These are phyloP conservation scores for Ampelomyces quisqualis DNA, from an alignment of 2,329 filamentous ascomycete genomes.

Conservation along the genomic window DNA sequence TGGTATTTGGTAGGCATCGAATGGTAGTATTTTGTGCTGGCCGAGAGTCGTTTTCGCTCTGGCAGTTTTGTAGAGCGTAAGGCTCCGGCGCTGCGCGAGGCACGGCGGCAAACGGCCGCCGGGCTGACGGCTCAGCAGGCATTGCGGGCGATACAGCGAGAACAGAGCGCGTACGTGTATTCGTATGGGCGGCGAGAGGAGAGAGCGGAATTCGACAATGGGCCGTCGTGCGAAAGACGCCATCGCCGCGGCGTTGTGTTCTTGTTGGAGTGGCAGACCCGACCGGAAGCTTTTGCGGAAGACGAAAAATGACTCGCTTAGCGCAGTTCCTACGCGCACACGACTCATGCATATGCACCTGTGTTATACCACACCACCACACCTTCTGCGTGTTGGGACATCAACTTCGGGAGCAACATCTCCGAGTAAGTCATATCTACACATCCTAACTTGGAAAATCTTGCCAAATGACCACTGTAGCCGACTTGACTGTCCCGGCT, in stretches of 20 bases:
- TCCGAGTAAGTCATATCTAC: too few species aligned
- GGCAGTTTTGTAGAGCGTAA: slow-evolving; percentile 35
- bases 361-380: too few species aligned
- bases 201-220: slow-evolving; percentile 20
- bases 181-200: slow-evolving; percentile 21
- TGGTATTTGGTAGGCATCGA: slow-evolving; percentile 13
- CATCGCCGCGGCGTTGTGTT: neutral
- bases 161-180: slow-evolving; percentile 14
- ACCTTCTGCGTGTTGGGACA: too few species aligned
- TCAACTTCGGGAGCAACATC: too few species aligned
- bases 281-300: neutral
- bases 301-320: too few species aligned
- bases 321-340: too few species aligned
- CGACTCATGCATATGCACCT: too few species aligned
- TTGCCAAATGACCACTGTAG: too few species aligned
- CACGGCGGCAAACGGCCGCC: slow-evolving; percentile 14
- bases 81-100: slow-evolving; percentile 20
- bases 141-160: slow-evolving; percentile 17
- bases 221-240: slow-evolving; percentile 6
- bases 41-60: slow-evolving; percentile 24
- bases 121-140: slow-evolving; percentile 1
- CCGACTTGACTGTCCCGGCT: too few species aligned
- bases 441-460: too few species aligned
- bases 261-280: too few species aligned
- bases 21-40: slow-evolving; percentile 29